Base-by-base conservation (phyloP, 257 asterid genomes). In the Solanum ahanhuiri region DNA sequence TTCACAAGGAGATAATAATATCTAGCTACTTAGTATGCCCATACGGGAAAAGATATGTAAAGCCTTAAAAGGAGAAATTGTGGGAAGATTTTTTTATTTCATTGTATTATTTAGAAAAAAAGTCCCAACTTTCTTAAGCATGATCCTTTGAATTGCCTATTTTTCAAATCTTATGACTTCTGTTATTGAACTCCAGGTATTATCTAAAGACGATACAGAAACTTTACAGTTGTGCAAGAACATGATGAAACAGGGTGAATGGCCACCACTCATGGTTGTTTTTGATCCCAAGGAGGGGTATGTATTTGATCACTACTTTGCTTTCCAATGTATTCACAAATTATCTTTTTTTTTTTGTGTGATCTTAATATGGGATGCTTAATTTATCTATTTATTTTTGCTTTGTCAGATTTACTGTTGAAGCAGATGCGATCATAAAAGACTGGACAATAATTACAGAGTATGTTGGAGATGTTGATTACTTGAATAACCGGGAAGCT, bases 381-480 rank as follows among this genome's bases (percentile, higher is more conserved):
- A 33, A 51, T 18, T 81, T 81, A 35, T 28, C 37, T 31, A 35
- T 41, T 79, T 35, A 72, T 51, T 54, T 71, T 58, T 4, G 23
- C 90, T 37, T 87, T 51, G 83, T 87, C 93, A 95, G 98, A 81
- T 96, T 93, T 91, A 97, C 98, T 0, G 99, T 97, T 81, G 98
- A 95, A 90, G 97, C 98, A 33, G 98, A 97, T 90, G 93, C 91
- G 86, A 9, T 3, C 77, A 93, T 97, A 76, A 91, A 93, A 83
- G 99, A 95, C 81, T 88, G 94, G 88, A 97, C 99, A 48, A 93
- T 97, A 63, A 95, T 97, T 86, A 94, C 99, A 2, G 99, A 97
- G 87, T 97, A 97, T 63, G 95, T 94, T 45, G 99, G 99, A 85
- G 99, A 95, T 84, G 98, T 95, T 39, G 99, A 97, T 91, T 94